Evolutionary conservation across 495 filamentous ascomycete genomes (phyloP).

Genomic region (Penicillium angulare): DNA sequence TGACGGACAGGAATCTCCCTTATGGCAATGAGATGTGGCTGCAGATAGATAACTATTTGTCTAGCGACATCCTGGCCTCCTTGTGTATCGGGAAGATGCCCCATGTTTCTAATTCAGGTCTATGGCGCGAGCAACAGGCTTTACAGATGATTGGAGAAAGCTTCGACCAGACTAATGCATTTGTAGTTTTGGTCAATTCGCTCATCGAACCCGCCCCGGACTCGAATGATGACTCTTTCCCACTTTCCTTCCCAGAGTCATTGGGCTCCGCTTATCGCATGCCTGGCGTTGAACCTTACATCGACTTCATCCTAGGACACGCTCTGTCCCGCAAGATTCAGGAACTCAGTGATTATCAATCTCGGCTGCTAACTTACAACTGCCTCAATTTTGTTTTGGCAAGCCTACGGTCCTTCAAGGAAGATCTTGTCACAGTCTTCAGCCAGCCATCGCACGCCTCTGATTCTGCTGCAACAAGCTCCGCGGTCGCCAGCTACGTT

Average conservation of each 20-base stretch:
- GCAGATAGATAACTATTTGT: slow-evolving; percentile 69
- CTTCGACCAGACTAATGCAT: slow-evolving; percentile 79
- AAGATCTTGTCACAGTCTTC: slow-evolving; percentile 79
- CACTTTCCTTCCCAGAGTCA: slow-evolving; percentile 81
- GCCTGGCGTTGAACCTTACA: slow-evolving; percentile 85
- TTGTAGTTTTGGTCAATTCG: slow-evolving; percentile 68
- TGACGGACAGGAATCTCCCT: slow-evolving; percentile 60
- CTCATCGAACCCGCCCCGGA: slow-evolving; percentile 63
- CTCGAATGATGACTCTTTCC: slow-evolving; percentile 48
- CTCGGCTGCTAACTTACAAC: slow-evolving; percentile 66
- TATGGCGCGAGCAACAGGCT: slow-evolving; percentile 44
- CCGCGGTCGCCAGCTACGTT: slow-evolving; percentile 71
- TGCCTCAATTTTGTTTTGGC: slow-evolving; percentile 76
- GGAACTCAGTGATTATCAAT: slow-evolving; percentile 58
- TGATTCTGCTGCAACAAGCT: slow-evolving; percentile 68
- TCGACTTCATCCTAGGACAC: slow-evolving; percentile 82
- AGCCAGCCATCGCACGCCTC: slow-evolving; percentile 70
- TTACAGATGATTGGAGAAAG: slow-evolving; percentile 60
- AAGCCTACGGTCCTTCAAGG: slow-evolving; percentile 83
- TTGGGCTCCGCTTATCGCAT: slow-evolving; percentile 77
- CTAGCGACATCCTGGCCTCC: slow-evolving; percentile 27
- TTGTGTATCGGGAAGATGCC: slow-evolving; percentile 1
- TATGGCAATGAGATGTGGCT: slow-evolving; percentile 67
- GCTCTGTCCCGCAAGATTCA: slow-evolving; percentile 62
- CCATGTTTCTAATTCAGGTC: slow-evolving; percentile 22